A percentile compares a stretch with the other conserved stretches of the same genome.
phyloP scores from a whole-genome alignment of 1,284 basidiomycete genomes.

The Tilletiopsis washingtonensis region DNA sequence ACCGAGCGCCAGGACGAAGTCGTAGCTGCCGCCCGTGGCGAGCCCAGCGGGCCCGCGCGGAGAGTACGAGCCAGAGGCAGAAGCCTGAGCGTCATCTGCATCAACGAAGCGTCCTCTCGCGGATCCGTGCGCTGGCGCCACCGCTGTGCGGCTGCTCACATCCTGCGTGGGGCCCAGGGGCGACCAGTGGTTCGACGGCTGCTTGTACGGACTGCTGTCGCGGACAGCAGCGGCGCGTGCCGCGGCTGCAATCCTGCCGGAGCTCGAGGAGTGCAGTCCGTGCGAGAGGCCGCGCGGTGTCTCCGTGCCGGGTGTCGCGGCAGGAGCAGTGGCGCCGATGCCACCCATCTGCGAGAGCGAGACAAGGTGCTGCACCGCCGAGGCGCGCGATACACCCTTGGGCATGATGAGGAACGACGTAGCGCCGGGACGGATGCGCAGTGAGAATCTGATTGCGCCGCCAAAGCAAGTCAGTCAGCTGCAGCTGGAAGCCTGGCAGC shows the following conservation, averaged over 20 bases:
- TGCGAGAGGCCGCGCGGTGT: neutral
- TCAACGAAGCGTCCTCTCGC: no score
- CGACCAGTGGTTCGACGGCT: conserved; percentile 33
- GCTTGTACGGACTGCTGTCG: conserved; percentile 23
- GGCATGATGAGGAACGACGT: conserved; percentile 64
- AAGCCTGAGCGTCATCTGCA: no score
- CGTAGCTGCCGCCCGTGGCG: conserved; percentile 23
- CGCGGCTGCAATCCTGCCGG: conserved; percentile 11
- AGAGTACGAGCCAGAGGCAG: no score
- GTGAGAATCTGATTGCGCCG: no score
- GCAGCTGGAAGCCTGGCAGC: no score
- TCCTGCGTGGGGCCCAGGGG: conserved; percentile 8
- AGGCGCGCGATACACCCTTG: conserved; percentile 70
- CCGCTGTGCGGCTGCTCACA: no score
- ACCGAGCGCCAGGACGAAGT: conserved; percentile 41
- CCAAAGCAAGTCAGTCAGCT: no score
- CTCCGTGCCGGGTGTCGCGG: neutral
- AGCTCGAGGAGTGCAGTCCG: neutral
- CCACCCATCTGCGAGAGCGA: conserved; percentile 15
- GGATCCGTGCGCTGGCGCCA: no score
- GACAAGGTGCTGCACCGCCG: conserved; percentile 56
- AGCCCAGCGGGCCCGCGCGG: conserved; percentile 11
- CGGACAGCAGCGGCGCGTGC: conserved; percentile 11
- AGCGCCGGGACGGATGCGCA: conserved; percentile 37
- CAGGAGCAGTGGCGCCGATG: no score